phyloP scores from a whole-genome alignment of 495 filamentous ascomycete genomes.

The Penicillium silybi region DNA sequence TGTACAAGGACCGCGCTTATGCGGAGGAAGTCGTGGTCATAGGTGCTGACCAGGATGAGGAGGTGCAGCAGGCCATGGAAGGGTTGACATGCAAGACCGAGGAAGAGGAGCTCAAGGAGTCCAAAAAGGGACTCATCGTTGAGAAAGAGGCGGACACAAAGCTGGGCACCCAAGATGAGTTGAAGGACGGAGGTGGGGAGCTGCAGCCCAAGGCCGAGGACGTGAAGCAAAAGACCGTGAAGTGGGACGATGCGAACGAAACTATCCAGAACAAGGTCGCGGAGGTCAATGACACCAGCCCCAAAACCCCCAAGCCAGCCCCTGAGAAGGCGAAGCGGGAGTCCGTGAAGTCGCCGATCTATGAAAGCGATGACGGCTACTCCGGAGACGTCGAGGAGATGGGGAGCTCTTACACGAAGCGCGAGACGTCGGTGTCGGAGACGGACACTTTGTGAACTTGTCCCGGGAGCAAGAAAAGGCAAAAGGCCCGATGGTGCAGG shows the following conservation, averaged over 20 bases:
- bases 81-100: neutral
- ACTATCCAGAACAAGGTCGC: neutral
- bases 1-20: constrained; percentile 30
- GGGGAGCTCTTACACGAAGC: neutral
- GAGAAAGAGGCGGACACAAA: neutral
- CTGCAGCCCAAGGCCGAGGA: neutral
- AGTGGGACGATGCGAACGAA: neutral
- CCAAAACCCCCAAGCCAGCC: neutral
- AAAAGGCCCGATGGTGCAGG: too few relatives aligned
- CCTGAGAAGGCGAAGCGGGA: neutral
- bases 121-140: neutral
- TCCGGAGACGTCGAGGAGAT: neutral
- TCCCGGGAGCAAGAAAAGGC: neutral
- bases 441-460: neutral
- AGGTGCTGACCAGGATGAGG: constrained; percentile 8
- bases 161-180: neutral
- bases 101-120: neutral
- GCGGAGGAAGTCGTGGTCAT: constrained; percentile 20
- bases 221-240: neutral
- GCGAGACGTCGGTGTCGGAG: neutral
- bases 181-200: neutral
- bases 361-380: neutral
- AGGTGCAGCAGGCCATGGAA: neutral
- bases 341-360: neutral
- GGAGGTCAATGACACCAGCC: neutral